These are phyloP conservation scores for Neofusicoccum sp. DNA, from an alignment of 2,329 filamentous ascomycete species.

Conservation along the genomic window DNA sequence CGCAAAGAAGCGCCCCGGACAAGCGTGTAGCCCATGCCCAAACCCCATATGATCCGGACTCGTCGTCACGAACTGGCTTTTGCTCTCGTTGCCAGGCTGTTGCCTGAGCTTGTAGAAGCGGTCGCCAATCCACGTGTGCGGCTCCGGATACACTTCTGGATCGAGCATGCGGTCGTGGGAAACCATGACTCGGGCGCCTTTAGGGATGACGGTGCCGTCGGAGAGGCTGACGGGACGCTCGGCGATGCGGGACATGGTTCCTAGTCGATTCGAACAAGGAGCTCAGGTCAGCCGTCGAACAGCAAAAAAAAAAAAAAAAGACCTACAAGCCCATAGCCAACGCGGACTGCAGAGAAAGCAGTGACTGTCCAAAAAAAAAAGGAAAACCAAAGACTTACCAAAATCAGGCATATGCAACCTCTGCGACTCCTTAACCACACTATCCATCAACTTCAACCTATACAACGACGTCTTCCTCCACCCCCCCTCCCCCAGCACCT, in stretches of 20 bases:
- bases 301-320: neutral
- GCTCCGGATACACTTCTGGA: neutral
- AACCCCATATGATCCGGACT: slow-evolving; percentile 21
- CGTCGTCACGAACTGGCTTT: slow-evolving; percentile 19
- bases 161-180: neutral
- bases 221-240: neutral
- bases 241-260: neutral
- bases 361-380: too few species aligned
- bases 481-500: neutral
- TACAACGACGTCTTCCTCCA: neutral
- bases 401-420: neutral
- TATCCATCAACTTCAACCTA: slow-evolving; percentile 17
- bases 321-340: too few species aligned
- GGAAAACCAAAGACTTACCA: slow-evolving; percentile 13
- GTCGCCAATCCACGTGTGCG: neutral
- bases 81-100: slow-evolving; percentile 24
- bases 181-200: neutral
- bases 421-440: slow-evolving; percentile 19
- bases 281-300: neutral
- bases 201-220: neutral
- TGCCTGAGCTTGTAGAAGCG: neutral
- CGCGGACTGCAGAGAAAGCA: too few species aligned
- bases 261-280: neutral
- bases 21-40: slow-evolving; percentile 33
- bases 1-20: slow-evolving; percentile 34